These are phyloP conservation scores for Suillus decipiens DNA, from an alignment of 768 basidiomycete genomes.

Conservation along the genomic window DNA sequence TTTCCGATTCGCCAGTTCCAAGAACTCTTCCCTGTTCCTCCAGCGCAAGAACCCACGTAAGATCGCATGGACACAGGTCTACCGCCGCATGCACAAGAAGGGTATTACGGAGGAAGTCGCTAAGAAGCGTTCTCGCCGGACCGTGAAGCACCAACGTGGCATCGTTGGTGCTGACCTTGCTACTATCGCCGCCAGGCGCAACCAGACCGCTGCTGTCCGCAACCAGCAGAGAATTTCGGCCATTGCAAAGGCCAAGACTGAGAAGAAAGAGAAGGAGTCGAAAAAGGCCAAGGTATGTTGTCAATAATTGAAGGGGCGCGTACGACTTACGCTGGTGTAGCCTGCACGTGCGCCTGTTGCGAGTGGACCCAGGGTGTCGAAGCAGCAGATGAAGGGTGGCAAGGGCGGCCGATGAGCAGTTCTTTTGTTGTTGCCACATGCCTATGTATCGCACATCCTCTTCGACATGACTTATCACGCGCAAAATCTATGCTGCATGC, in stretches of 20 bases:
- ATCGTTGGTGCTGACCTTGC: conserved; percentile 96
- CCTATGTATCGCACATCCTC: conserved; percentile 29
- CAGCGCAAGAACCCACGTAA: conserved; percentile 99
- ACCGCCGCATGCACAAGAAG: conserved; percentile 99
- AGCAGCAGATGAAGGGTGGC: conserved; percentile 95
- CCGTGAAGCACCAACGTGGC: conserved; percentile 97
- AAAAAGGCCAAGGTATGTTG: conserved; percentile 81
- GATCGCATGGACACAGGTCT: conserved; percentile 95
- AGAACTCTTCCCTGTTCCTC: conserved; percentile 94
- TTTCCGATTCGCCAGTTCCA: conserved; percentile 93
- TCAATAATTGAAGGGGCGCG: neutral
- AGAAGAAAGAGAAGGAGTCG: conserved; percentile 95
- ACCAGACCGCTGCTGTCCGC: conserved; percentile 86
- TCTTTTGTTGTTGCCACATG: conserved; percentile 10
- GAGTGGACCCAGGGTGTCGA: conserved; percentile 82
- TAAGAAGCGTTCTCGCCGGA: conserved; percentile 97
- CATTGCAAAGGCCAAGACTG: conserved; percentile 91
- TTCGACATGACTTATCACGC: conserved; percentile 20
- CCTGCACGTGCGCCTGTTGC: conserved; percentile 55
- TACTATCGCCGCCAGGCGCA: conserved; percentile 87
- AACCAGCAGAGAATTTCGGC: conserved; percentile 80
- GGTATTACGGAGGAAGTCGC: conserved; percentile 98
- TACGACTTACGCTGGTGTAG: conserved; percentile 36
- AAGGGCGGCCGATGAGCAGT: conserved; percentile 67
- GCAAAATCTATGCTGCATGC: conserved; percentile 15